A percentile compares a stretch with the other conserved stretches of the same genome.
Conservation (phyloP, 2,329 filamentous ascomycete genomes). For the Colletotrichum higginsianum region DNA sequence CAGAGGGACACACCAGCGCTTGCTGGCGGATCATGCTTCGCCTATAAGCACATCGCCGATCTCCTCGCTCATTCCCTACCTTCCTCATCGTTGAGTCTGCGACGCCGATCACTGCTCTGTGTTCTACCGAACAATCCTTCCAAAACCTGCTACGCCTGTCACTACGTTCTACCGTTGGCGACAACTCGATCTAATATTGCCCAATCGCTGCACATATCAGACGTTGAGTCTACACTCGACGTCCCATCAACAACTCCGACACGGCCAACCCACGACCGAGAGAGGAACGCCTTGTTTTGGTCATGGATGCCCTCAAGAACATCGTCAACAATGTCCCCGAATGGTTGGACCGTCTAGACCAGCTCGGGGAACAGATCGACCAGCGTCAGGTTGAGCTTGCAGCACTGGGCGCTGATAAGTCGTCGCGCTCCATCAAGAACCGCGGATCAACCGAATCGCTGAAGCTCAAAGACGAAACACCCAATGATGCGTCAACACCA, state of each 20-base stretch:
- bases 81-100: constrained; percentile 49
- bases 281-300: constrained; percentile 54
- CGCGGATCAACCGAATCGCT: constrained; percentile 69
- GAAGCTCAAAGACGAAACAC: constrained; percentile 62
- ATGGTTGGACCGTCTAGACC: constrained; percentile 72
- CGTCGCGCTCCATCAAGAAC: constrained; percentile 62
- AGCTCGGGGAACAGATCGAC: constrained; percentile 73
- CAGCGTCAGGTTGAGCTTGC: constrained; percentile 74
- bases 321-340: constrained; percentile 70
- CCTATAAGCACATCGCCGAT: constrained; percentile 33
- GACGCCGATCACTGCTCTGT: constrained; percentile 35
- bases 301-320: constrained; percentile 70
- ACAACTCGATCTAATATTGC: constrained; percentile 6
- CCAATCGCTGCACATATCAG: constrained; percentile 12
- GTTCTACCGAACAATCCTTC: constrained; percentile 24
- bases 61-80: constrained; percentile 37
- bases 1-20: constrained; percentile 28
- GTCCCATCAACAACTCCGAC: constrained; percentile 41
- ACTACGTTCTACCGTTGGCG: constrained; percentile 2
- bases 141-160: constrained; percentile 25
- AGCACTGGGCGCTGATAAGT: constrained; percentile 55
- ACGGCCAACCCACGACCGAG: constrained; percentile 49
- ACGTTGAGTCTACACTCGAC: constrained; percentile 52
- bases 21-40: constrained; percentile 39
- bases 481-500: constrained; percentile 10